Evolutionary conservation across 1,284 basidiomycete species (phyloP).

Genomic region (Singerocomus inundabilis): DNA sequence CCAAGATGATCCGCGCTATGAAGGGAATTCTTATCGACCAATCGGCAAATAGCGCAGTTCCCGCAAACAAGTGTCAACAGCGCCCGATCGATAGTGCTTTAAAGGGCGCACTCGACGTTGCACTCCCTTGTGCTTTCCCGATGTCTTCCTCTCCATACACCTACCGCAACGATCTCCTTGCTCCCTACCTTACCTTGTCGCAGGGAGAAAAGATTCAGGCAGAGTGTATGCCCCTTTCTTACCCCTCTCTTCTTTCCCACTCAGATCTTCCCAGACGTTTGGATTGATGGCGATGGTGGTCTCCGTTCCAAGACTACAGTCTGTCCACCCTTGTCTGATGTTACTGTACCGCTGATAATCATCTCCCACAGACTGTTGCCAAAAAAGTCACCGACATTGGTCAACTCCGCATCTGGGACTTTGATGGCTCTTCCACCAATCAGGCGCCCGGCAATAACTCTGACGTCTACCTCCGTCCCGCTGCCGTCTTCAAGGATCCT

Average conservation of each 20-base stretch:
- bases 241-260: slow-evolving; percentile 14
- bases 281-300: slow-evolving; percentile 92
- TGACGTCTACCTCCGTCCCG: slow-evolving; percentile 97
- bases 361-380: slow-evolving; percentile 62
- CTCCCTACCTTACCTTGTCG: slow-evolving; percentile 80
- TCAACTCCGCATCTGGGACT: slow-evolving; percentile 96
- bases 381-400: slow-evolving; percentile 84
- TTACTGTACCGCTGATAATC: too few species aligned
- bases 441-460: slow-evolving; percentile 95
- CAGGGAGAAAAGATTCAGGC: slow-evolving; percentile 91
- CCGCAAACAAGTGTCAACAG: slow-evolving; percentile 29
- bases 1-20: too few species aligned
- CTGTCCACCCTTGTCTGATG: slow-evolving; percentile 30
- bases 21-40: slow-evolving; percentile 36
- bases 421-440: slow-evolving; percentile 96
- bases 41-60: slow-evolving; percentile 15
- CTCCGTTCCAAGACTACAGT: slow-evolving; percentile 94
- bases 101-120: slow-evolving; percentile 12
- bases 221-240: slow-evolving; percentile 63
- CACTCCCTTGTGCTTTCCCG: background rate
- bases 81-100: too few species aligned
- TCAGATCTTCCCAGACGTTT: slow-evolving; percentile 66
- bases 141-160: slow-evolving; percentile 28
- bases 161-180: slow-evolving; percentile 82
- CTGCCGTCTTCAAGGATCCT: slow-evolving; percentile 97